Conservation (phyloP, 805 yeast species). For the Sugiyamaella mastotermitis region DNA sequence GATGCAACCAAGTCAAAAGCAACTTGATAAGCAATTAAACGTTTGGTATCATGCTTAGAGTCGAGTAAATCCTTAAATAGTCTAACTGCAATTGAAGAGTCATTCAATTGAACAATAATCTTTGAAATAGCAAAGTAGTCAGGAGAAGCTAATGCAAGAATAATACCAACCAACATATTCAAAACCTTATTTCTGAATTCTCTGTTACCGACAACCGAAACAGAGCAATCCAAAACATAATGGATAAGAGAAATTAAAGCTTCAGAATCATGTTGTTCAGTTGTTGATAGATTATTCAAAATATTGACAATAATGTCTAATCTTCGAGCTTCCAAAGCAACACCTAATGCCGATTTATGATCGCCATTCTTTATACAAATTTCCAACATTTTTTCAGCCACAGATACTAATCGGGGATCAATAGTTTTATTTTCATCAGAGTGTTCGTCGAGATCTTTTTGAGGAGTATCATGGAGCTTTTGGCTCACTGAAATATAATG, state of each 20-base stretch:
- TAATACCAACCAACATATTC: slow-evolving; percentile 52
- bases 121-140: slow-evolving; percentile 83
- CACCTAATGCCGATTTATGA: slow-evolving; percentile 77
- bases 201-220: slow-evolving; percentile 58
- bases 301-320: slow-evolving; percentile 63
- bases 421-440: slow-evolving; percentile 28
- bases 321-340: slow-evolving; percentile 82
- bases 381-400: slow-evolving; percentile 81
- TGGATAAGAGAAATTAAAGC: slow-evolving; percentile 50
- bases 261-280: slow-evolving; percentile 16
- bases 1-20: slow-evolving; percentile 91
- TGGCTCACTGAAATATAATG: slow-evolving; percentile 67
- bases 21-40: slow-evolving; percentile 75
- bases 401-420: slow-evolving; percentile 56
- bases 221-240: slow-evolving; percentile 65
- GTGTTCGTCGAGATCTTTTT: slow-evolving; percentile 22
- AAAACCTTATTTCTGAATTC: slow-evolving; percentile 62
- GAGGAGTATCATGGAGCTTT: slow-evolving; percentile 36
- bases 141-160: slow-evolving; percentile 53
- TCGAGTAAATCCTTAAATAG: slow-evolving; percentile 57
- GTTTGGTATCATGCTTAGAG: slow-evolving; percentile 37
- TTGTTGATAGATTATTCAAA: slow-evolving; percentile 20
- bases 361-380: slow-evolving; percentile 73
- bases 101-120: slow-evolving; percentile 83
- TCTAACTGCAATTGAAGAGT: slow-evolving; percentile 58